Base-by-base conservation (phyloP, 306 rosid species). In the Vigna trinervia region DNA sequence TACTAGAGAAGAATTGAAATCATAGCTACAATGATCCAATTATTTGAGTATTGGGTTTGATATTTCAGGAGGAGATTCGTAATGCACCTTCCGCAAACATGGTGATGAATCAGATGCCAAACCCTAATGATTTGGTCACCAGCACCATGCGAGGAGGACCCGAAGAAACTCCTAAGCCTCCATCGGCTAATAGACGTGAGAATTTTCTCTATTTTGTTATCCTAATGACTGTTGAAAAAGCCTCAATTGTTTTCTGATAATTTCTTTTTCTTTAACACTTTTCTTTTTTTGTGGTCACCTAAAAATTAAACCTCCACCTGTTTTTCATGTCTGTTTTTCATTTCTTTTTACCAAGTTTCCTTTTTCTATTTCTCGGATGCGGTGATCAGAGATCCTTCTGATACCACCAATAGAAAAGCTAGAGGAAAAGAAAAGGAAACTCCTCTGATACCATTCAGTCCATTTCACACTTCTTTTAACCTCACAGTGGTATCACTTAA, bases 151-250 rank as follows among this genome's bases (percentile, higher is more conserved):
- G 91, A n/a, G 91, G 82, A 78, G 90, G 82, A 26, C 80, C 83
- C 50, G 90, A 89, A 78, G 96, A 90, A 76, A 81, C 85, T 63
- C 96, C 98, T 66, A 95, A 84, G 63, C 92, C 97, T 79, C 92
- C 91, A 6, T 84, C 73, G 46, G 88, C 89, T 41, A 85, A 87
- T 53, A 88, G 95, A 90, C 97, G 98, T 92, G 77, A 86, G 95
- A 20, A 75, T 34, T 71, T 52, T 61, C 45, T 53, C 39, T 26
- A 51, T 38, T 54, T 53, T 38, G 26, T 60, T 67, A 58, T 30
- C 53, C 61, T 54, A 22, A 47, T 78, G 54, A 66, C 13, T 61
- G 68, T 61, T 61, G 23, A 30, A 32, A 32, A 32, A 61, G 43
- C 6, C 22, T 1, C 8, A 51, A 15, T 28, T 26, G 19, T 0